These are phyloP conservation scores for Colletotrichum gloeosporioides DNA, from an alignment of 2,329 filamentous ascomycete genomes.

Conservation along the genomic window DNA sequence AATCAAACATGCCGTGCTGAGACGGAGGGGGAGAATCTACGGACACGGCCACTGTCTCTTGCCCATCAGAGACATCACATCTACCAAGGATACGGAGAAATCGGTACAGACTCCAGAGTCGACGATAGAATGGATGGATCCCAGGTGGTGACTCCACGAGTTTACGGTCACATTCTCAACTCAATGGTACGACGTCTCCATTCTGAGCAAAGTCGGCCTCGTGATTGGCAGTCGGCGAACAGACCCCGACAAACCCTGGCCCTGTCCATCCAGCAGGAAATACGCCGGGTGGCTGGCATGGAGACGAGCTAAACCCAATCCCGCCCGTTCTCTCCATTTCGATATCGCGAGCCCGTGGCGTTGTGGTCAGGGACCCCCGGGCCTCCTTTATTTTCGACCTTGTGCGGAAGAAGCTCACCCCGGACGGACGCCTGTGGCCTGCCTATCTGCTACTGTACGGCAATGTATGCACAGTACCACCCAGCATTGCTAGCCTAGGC, in stretches of 20 bases:
- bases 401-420: background rate
- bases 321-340: background rate
- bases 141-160: background rate
- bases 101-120: background rate
- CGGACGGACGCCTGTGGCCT: background rate
- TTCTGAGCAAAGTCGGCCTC: background rate
- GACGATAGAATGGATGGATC: background rate
- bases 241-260: conserved; percentile 3
- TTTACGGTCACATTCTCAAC: background rate
- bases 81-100: background rate
- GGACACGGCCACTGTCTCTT: background rate
- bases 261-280: conserved; percentile 12
- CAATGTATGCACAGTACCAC: background rate
- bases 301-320: conserved; percentile 20
- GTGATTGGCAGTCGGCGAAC: conserved; percentile 16
- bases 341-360: conserved; percentile 18
- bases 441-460: background rate
- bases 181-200: conserved; percentile 5
- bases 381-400: conserved; percentile 21
- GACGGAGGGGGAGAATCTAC: background rate
- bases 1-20: background rate
- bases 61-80: background rate
- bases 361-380: conserved; percentile 8
- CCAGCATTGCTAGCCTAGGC: background rate
- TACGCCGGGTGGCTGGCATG: conserved; percentile 24